phyloP scores from a whole-genome alignment of 208 protist genomes.

The Angomonas deanei region DNA sequence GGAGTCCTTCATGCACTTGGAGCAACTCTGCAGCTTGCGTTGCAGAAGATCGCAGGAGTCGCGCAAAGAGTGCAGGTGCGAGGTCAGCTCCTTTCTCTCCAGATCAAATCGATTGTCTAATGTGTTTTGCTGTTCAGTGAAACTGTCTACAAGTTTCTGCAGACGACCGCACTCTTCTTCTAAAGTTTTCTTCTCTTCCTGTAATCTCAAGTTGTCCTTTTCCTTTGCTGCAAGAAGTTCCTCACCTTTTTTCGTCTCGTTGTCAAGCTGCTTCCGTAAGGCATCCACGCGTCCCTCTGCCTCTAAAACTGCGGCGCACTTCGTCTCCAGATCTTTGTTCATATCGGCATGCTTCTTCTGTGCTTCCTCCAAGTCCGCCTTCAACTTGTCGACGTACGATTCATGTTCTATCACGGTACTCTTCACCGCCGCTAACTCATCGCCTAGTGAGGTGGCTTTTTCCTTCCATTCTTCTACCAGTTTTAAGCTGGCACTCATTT shows the following conservation, averaged over 20 bases:
- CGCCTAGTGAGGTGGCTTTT: background rate
- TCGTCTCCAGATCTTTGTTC: too few species aligned
- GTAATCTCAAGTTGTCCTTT: too few species aligned
- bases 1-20: background rate
- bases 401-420: conserved; percentile 3
- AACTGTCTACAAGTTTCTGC: too few species aligned
- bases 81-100: background rate
- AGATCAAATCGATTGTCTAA: background rate
- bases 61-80: background rate
- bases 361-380: too few species aligned
- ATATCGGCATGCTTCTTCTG: too few species aligned
- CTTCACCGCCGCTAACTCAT: background rate
- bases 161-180: too few species aligned
- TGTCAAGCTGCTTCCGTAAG: too few species aligned
- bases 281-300: too few species aligned
- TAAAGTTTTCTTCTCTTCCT: too few species aligned
- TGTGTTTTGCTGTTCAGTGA: background rate
- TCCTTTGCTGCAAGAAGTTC: too few species aligned
- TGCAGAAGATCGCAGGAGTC: background rate
- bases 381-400: background rate
- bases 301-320: too few species aligned
- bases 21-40: background rate
- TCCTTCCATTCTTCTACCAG: background rate
- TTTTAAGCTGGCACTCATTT: conserved; percentile 7
- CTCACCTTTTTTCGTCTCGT: too few species aligned